phyloP scores from a whole-genome alignment of 1,284 basidiomycete genomes.

The Pascua sp. region DNA sequence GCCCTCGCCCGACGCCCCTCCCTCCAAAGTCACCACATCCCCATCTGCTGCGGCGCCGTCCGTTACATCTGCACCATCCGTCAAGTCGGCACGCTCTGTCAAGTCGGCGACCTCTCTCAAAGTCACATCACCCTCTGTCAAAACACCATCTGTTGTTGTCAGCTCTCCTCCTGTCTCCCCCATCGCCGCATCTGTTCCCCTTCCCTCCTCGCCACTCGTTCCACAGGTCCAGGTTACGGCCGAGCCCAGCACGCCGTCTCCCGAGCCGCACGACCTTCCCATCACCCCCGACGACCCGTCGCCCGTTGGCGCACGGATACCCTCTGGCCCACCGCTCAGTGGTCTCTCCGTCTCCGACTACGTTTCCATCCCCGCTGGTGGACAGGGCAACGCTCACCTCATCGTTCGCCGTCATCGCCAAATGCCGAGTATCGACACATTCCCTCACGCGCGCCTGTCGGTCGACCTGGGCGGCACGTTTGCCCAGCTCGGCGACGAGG shows the following conservation, averaged over 20 bases:
- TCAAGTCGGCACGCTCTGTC: no score
- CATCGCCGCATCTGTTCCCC: no score
- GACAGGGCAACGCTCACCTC: conserved; percentile 14
- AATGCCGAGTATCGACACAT: conserved; percentile 14
- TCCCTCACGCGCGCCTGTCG: conserved; percentile 24
- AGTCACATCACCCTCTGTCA: no score
- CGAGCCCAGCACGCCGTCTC: no score
- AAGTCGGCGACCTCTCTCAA: no score
- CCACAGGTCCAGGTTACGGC: no score
- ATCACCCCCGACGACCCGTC: background rate
- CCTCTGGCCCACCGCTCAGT: conserved; percentile 13
- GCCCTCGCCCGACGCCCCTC: no score
- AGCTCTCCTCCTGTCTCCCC: no score
- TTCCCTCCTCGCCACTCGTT: no score
- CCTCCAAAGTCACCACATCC: no score
- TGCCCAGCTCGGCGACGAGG: conserved; percentile 32
- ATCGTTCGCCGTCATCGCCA: conserved; percentile 20
- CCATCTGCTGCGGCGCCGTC: no score
- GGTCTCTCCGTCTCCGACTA: conserved; percentile 22
- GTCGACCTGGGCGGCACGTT: conserved; percentile 41
- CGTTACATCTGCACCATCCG: conserved; percentile 9
- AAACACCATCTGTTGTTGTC: no score
- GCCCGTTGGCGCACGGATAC: background rate
- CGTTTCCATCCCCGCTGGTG: conserved; percentile 10
- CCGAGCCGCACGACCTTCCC: background rate